A percentile compares a stretch with the other conserved stretches of the same genome.
phyloP scores from a whole-genome alignment of 345 rosid genomes.

The Lumnitzera littorea region DNA sequence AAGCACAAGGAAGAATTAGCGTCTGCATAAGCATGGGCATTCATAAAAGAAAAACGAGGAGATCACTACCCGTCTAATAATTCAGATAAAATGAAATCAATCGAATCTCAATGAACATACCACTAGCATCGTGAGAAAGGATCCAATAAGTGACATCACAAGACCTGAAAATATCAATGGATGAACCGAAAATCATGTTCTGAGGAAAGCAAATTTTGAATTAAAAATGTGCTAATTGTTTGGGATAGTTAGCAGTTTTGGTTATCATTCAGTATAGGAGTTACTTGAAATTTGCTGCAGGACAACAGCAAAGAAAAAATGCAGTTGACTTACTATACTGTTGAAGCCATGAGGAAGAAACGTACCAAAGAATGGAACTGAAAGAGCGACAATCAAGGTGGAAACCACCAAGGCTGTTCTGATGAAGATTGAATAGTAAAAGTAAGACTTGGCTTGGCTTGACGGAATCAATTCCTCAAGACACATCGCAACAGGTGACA shows the following conservation, averaged over 20 bases:
- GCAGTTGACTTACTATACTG: too few species aligned
- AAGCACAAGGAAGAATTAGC: slow-evolving; percentile 86
- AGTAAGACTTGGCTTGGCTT: slow-evolving; percentile 41
- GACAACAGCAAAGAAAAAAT: too few species aligned
- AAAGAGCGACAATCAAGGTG: slow-evolving; percentile 71
- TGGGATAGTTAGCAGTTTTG: too few species aligned
- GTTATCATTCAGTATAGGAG: too few species aligned
- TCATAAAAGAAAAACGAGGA: not conserved
- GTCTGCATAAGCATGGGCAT: slow-evolving; percentile 36
- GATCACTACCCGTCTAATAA: too few species aligned
- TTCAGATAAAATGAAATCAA: not conserved
- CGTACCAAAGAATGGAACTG: slow-evolving; percentile 83
- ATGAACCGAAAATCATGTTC: too few species aligned
- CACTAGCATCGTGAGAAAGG: slow-evolving; percentile 86
- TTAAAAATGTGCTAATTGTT: too few species aligned
- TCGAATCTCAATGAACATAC: slow-evolving; percentile 30
- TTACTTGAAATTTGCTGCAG: too few species aligned
- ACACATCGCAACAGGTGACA: slow-evolving; percentile 92
- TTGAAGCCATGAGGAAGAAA: not conserved
- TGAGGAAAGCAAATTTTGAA: too few species aligned
- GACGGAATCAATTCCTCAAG: slow-evolving; percentile 86
- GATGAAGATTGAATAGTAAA: slow-evolving; percentile 45
- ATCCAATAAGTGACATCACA: slow-evolving; percentile 84
- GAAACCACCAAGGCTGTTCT: slow-evolving; percentile 72
- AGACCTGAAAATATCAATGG: slow-evolving; percentile 37